A percentile compares a stretch with the other conserved stretches of the same genome.
Evolutionary conservation across 768 basidiomycete species (phyloP).

Genomic region (Tylopilus plumbeoviolaceoides): DNA sequence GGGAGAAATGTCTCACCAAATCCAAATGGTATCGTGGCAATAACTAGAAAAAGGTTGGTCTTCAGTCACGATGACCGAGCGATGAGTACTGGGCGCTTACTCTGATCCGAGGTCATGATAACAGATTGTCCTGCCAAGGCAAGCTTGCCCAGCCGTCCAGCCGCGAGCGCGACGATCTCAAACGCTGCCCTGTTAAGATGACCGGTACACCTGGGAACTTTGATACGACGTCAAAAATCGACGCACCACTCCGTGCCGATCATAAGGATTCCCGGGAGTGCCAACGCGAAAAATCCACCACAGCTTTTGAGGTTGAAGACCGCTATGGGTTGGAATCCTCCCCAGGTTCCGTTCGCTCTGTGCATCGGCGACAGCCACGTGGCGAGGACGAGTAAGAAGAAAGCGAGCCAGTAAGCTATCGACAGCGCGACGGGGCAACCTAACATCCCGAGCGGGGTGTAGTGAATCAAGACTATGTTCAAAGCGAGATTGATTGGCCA

Average conservation of each 20-base stretch:
- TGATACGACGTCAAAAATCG: background rate
- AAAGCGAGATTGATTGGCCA: constrained; percentile 63
- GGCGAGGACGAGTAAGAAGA: constrained; percentile 47
- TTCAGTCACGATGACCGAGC: background rate
- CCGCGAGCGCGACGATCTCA: constrained; percentile 76
- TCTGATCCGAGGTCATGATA: constrained; percentile 79
- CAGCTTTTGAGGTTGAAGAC: constrained; percentile 51
- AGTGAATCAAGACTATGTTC: constrained; percentile 59
- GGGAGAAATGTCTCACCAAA: constrained; percentile 39
- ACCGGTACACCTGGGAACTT: background rate
- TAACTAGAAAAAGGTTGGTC: constrained; percentile 31
- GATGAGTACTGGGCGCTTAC: constrained; percentile 30
- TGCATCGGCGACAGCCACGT: constrained; percentile 52
- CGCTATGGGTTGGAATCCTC: constrained; percentile 43
- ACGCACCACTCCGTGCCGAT: constrained; percentile 75
- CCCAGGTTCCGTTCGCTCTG: constrained; percentile 59
- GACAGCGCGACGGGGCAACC: constrained; percentile 68
- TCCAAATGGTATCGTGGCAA: constrained; percentile 74
- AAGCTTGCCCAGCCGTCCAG: constrained; percentile 63
- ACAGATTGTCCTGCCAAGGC: constrained; percentile 72
- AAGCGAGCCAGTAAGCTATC: constrained; percentile 66
- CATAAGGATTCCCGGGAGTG: constrained; percentile 76
- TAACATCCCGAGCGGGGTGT: constrained; percentile 57
- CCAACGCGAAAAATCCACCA: constrained; percentile 55
- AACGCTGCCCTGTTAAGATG: constrained; percentile 60